Evolutionary conservation across 495 filamentous ascomycete species (phyloP), one percentile per base, ranked within the genome.

Genomic region (Sphaerosporella brunnea): DNA sequence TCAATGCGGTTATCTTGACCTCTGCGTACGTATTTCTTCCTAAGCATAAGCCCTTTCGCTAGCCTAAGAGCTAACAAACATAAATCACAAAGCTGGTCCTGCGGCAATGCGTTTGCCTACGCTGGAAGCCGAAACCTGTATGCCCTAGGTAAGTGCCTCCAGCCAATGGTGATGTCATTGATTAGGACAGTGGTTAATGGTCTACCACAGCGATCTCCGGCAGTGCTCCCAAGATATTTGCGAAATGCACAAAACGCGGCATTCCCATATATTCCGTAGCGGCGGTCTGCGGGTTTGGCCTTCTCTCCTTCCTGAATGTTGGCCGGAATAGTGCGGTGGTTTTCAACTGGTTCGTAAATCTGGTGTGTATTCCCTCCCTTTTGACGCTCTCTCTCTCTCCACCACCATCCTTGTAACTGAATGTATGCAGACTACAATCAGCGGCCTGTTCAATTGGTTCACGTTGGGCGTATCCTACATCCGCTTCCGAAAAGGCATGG

Each of bases 61-160:
- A n/a, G n/a, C n/a, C n/a, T n/a, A n/a, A n/a, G n/a, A n/a, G n/a
- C n/a, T n/a, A n/a, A n/a, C n/a, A n/a, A n/a, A n/a, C n/a, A n/a
- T n/a, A n/a, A n/a, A n/a, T n/a, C n/a, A n/a, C n/a, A 1, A 19
- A 46, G 43, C 3, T 46, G 43, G 43, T 46, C 43, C 35, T 46
- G 43, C 24, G 84, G 83, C 2, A 90, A 90, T 60, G 79, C 79
- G 36, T 88, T 84, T 61, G 75, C 80, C 21, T 93, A 84, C 63
- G 83, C 78, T 59, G 81, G 80, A 9, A 83, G 77, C 41, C 72
- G 84, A 28, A 77, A 74, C 42, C 62, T 93, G 20, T 82, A 82
- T 56, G 82, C 80, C 2, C 69, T 92, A 81, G 28, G 28, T 32
- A 32, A 5, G 13, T 5, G 13, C 5, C 28, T 32, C 13, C 5